Evolutionary conservation across 768 basidiomycete genomes (phyloP).

Genomic region (Phlebiopsis flavidoalba): DNA sequence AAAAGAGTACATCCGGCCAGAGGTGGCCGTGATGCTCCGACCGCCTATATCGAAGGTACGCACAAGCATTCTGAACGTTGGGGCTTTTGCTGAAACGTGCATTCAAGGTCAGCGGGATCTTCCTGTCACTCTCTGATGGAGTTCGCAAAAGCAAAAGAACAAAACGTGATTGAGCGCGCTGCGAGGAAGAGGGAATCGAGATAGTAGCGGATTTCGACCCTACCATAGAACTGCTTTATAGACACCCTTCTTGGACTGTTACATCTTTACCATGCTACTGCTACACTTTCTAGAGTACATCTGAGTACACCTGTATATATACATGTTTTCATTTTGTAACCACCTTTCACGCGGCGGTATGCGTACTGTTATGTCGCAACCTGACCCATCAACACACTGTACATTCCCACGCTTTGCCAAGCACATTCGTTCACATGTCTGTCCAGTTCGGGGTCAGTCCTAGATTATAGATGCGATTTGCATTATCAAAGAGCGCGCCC

Average conservation of each 20-base stretch:
- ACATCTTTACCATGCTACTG: too few species aligned
- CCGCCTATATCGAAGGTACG: conserved; percentile 53
- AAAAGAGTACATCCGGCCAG: conserved; percentile 34
- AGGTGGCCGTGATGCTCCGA: conserved; percentile 62
- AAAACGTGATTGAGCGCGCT: conserved; percentile 43
- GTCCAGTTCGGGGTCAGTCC: conserved; percentile 32
- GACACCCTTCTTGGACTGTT: too few species aligned
- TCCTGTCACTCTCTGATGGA: conserved; percentile 44
- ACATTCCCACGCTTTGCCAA: too few species aligned
- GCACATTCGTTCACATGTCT: neutral
- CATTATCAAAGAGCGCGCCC: conserved; percentile 59
- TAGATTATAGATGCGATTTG: conserved; percentile 60
- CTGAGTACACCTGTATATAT: too few species aligned
- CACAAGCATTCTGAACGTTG: neutral
- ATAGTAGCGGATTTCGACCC: conserved; percentile 43
- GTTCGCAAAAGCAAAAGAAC: conserved; percentile 44
- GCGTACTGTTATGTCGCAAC: too few species aligned
- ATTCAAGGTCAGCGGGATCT: conserved; percentile 56
- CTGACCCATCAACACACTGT: too few species aligned
- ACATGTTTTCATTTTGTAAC: too few species aligned
- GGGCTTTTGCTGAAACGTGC: neutral
- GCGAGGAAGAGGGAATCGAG: conserved; percentile 45
- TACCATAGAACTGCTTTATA: neutral
- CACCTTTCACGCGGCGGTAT: too few species aligned
- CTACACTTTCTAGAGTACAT: too few species aligned